Conservation (phyloP, 2,329 filamentous ascomycete genomes). For the Aspergillus ochraceoroseus region DNA sequence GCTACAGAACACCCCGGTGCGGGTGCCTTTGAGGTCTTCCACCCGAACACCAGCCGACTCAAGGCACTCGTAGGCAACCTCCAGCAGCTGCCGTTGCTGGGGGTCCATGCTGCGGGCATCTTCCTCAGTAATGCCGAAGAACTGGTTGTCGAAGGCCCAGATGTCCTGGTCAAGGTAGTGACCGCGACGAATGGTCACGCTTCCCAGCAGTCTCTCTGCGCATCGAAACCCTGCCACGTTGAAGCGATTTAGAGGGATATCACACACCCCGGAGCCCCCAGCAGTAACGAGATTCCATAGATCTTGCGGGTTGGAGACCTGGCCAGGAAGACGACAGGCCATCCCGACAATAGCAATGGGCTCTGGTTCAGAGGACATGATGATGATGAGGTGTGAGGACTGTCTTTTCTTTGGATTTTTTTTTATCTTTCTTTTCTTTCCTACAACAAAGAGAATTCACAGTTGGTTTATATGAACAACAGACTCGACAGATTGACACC, state of each 20-base stretch:
- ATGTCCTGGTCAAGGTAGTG: conserved; percentile 11
- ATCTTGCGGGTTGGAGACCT: conserved; percentile 1
- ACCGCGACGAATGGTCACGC: neutral
- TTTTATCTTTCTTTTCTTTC: too few relatives aligned
- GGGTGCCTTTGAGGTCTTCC: neutral
- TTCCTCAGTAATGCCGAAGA: conserved; percentile 10
- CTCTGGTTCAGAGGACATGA: too few relatives aligned
- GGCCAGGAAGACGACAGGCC: conserved; percentile 7
- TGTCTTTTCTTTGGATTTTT: too few relatives aligned
- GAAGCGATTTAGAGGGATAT: conserved; percentile 2
- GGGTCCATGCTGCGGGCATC: conserved; percentile 21
- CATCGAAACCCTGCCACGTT: conserved; percentile 5
- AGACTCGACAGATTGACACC: too few relatives aligned
- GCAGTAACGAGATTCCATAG: conserved; percentile 10
- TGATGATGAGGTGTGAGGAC: too few relatives aligned
- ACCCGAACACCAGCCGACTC: conserved; percentile 11
- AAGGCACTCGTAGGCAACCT: conserved; percentile 12
- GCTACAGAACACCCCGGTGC: conserved; percentile 15
- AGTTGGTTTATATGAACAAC: too few relatives aligned
- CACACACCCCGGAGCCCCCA: neutral
- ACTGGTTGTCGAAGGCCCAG: conserved; percentile 9
- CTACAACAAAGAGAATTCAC: too few relatives aligned
- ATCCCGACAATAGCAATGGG: conserved; percentile 1
- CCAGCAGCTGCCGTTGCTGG: conserved; percentile 13
- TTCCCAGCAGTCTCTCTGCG: neutral